Evolutionary conservation across 1,139 yeast species (phyloP), one percentile per base, ranked within the genome.

Genomic region (Yamadazyma oceani): DNA sequence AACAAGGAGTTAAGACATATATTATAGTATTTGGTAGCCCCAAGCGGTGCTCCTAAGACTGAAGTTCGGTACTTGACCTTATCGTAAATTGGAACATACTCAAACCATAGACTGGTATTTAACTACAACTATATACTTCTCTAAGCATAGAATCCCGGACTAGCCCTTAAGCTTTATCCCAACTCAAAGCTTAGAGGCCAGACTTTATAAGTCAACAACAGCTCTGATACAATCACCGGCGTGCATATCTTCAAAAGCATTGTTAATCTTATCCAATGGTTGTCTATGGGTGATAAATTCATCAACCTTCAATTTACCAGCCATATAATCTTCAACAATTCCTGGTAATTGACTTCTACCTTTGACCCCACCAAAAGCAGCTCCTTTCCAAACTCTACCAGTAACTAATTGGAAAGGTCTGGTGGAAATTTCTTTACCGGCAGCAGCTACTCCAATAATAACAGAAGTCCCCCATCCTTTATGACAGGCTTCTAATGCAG

Each of bases 331-430:
- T 43, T 88, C 82, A 41, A 92, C 96, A 45, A 90, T 75, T 15
- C 83, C 89, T 38, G 96, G 97, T 71, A 92, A 79, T 72, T 92
- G 96, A 33, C 96, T 61, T 73, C 97, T 85, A 59, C 98, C 98
- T 73, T 92, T 92, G 61, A 92, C 90, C 61, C 97, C 98, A 57
- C 98, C 98, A 53, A 88, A 92, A 13, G 98, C 98, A 57, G 96
- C 88, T 53, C 98, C 98, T 65, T 80, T 86, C 97, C 98, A 92
- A 37, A 86, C 95, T 69, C 98, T 83, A 54, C 98, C 98, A 32
- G 98, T 92, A 50, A 94, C 97, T 64, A 92, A 80, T 73, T 92
- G 97, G 88, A 92, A 92, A 45, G 98, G 98, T 69, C 97, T 82
- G 38, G 97, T 92, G 38, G 95, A 69, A 50, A 94, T 90, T 68